A percentile compares a stretch with the other conserved stretches of the same genome.
Evolutionary conservation across 2,329 filamentous ascomycete genomes (phyloP).

Genomic region (Didymella lethalis): DNA sequence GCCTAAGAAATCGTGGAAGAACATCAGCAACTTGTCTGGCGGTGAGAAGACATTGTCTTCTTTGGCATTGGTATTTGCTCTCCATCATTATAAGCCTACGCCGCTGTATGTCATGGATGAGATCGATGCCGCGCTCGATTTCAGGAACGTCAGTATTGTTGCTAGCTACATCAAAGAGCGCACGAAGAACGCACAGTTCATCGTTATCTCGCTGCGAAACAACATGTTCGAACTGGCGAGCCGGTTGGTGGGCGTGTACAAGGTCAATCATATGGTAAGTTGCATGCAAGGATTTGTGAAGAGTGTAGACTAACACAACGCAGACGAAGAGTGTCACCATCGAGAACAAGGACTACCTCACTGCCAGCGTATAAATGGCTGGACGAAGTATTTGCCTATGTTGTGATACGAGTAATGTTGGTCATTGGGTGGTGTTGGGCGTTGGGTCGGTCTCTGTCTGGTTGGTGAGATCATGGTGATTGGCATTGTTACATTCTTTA

Average conservation of each 20-base stretch:
- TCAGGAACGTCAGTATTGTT: conserved; percentile 97
- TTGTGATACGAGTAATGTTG: conserved; percentile 5
- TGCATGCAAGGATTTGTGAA: background rate
- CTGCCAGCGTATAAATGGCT: conserved; percentile 24
- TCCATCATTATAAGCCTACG: conserved; percentile 98
- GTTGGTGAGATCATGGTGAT: background rate
- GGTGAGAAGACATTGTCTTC: conserved; percentile 97
- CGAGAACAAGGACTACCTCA: conserved; percentile 59
- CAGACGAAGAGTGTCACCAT: conserved; percentile 63
- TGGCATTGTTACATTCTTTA: background rate
- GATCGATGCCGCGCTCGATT: conserved; percentile 97
- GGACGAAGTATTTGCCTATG: background rate
- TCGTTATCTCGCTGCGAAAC: conserved; percentile 96
- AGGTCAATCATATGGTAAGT: conserved; percentile 92
- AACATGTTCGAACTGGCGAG: conserved; percentile 99
- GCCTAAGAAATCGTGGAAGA: conserved; percentile 99
- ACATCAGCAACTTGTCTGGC: conserved; percentile 93
- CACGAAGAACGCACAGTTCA: conserved; percentile 98
- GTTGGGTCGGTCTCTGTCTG: background rate
- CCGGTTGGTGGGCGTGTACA: conserved; percentile 95
- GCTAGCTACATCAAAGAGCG: conserved; percentile 99
- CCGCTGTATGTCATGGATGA: conserved; percentile 99
- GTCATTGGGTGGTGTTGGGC: conserved; percentile 16
- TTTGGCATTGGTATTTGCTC: conserved; percentile 93
- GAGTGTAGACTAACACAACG: conserved; percentile 25